phyloP scores from a whole-genome alignment of 2,329 filamentous ascomycete species.

The Metarhizium anisopliae region DNA sequence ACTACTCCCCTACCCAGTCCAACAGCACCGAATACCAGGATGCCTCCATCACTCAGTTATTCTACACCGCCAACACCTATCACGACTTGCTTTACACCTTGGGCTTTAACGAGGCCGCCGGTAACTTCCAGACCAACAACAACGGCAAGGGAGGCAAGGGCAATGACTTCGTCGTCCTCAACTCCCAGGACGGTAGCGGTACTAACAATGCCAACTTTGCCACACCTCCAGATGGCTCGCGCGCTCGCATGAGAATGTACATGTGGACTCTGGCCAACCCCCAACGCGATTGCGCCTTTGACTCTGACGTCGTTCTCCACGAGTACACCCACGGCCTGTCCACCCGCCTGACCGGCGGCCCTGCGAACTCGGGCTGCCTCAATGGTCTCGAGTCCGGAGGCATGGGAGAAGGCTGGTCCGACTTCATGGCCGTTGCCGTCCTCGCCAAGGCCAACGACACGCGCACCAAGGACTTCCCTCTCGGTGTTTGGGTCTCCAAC shows the following conservation, averaged over 20 bases:
- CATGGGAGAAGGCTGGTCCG: conserved; percentile 51
- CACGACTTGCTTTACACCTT: conserved; percentile 50
- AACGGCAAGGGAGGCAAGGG: conserved; percentile 41
- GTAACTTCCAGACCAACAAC: conserved; percentile 53
- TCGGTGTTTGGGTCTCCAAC: conserved; percentile 41
- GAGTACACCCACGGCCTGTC: conserved; percentile 49
- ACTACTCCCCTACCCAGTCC: conserved; percentile 25
- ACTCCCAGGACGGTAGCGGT: conserved; percentile 45
- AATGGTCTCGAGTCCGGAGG: conserved; percentile 38
- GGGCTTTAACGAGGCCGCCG: conserved; percentile 48
- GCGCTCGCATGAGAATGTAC: conserved; percentile 50
- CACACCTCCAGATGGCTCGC: conserved; percentile 41
- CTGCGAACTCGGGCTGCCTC: conserved; percentile 42
- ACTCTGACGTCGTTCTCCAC: conserved; percentile 51
- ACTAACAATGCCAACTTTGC: conserved; percentile 51
- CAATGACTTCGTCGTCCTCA: conserved; percentile 44
- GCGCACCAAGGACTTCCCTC: conserved; percentile 33
- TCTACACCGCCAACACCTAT: conserved; percentile 51
- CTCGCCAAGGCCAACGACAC: conserved; percentile 37
- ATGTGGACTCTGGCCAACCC: conserved; percentile 41
- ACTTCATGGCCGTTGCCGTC: conserved; percentile 45
- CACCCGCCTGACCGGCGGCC: conserved; percentile 50
- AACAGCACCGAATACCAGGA: conserved; percentile 36
- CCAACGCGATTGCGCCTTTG: conserved; percentile 45
- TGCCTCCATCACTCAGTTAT: conserved; percentile 49